phyloP scores from a whole-genome alignment of 139 green algal species.

The Diplosphaera chodatii region DNA sequence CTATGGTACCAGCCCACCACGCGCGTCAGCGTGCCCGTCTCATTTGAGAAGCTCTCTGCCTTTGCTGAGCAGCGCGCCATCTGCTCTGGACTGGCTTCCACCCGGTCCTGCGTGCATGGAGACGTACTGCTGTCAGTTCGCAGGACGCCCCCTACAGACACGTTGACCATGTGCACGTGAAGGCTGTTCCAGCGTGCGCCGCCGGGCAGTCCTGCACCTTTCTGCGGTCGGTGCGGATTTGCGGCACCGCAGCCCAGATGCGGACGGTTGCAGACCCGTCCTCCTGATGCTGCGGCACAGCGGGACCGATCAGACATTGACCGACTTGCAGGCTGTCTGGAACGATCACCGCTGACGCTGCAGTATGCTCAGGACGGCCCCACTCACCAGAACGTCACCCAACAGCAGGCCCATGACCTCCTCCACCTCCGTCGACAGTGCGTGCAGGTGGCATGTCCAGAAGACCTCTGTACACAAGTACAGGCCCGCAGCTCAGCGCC shows the following conservation, averaged over 20 bases:
- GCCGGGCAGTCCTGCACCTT: too few relatives aligned
- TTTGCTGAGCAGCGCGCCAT: slow-evolving; percentile 51
- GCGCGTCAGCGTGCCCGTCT: slow-evolving; percentile 41
- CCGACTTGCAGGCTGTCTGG: not conserved
- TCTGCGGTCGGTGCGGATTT: slow-evolving; percentile 64
- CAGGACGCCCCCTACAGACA: too few relatives aligned
- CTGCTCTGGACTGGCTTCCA: slow-evolving; percentile 77
- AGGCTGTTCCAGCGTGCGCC: too few relatives aligned
- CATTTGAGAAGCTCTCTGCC: slow-evolving; percentile 53
- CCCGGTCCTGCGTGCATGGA: slow-evolving; percentile 80
- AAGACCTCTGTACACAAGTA: slow-evolving; percentile 67
- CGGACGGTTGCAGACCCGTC: slow-evolving; percentile 26
- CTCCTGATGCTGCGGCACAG: slow-evolving; percentile 7
- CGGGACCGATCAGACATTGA: too few relatives aligned
- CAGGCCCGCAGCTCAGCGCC: too few relatives aligned
- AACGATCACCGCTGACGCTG: too few relatives aligned
- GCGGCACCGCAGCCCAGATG: slow-evolving; percentile 58
- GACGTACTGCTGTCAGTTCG: too few relatives aligned
- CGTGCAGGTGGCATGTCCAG: slow-evolving; percentile 57
- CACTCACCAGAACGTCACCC: slow-evolving; percentile 50
- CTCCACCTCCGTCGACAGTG: slow-evolving; percentile 70
- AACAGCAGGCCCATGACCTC: slow-evolving; percentile 85
- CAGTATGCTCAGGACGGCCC: not conserved
- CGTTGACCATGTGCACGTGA: too few relatives aligned
- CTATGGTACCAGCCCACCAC: slow-evolving; percentile 82